Evolutionary conservation across 495 filamentous ascomycete genomes (phyloP).

Genomic region (Neurospora sp.): DNA sequence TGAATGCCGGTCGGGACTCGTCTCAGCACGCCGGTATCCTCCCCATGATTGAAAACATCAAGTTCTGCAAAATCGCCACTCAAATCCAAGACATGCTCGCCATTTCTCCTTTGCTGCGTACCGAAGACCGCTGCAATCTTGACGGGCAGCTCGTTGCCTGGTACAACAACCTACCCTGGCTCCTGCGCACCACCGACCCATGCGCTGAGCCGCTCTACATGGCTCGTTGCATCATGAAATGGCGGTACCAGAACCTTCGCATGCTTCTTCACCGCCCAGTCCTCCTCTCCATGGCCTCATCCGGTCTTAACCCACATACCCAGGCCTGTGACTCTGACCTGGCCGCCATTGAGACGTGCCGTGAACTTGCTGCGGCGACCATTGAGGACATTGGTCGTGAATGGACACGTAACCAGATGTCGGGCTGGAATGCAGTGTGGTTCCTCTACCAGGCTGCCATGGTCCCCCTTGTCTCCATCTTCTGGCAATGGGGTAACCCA

Average conservation of each 20-base stretch:
- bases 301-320: slow-evolving; percentile 44
- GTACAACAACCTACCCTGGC: slow-evolving; percentile 62
- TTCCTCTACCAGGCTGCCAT: slow-evolving; percentile 71
- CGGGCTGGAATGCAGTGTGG: slow-evolving; percentile 77
- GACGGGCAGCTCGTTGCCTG: slow-evolving; percentile 61
- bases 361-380: slow-evolving; percentile 56
- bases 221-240: slow-evolving; percentile 68
- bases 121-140: slow-evolving; percentile 53
- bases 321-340: slow-evolving; percentile 57
- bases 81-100: slow-evolving; percentile 69
- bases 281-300: slow-evolving; percentile 60
- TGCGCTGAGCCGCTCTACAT: slow-evolving; percentile 62
- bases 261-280: slow-evolving; percentile 72
- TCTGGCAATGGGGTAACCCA: slow-evolving; percentile 50
- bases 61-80: slow-evolving; percentile 71
- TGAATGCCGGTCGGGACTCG: slow-evolving; percentile 38
- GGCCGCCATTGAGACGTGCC: slow-evolving; percentile 56
- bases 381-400: slow-evolving; percentile 62
- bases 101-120: slow-evolving; percentile 52
- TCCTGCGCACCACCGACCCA: slow-evolving; percentile 57
- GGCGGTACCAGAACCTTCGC: slow-evolving; percentile 69
- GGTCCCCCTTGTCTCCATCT: slow-evolving; percentile 65
- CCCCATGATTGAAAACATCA: slow-evolving; percentile 65
- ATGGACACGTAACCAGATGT: slow-evolving; percentile 63
- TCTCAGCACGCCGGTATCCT: slow-evolving; percentile 53